phyloP scores from a whole-genome alignment of 2,329 filamentous ascomycete genomes.

The Penicillium sp. region DNA sequence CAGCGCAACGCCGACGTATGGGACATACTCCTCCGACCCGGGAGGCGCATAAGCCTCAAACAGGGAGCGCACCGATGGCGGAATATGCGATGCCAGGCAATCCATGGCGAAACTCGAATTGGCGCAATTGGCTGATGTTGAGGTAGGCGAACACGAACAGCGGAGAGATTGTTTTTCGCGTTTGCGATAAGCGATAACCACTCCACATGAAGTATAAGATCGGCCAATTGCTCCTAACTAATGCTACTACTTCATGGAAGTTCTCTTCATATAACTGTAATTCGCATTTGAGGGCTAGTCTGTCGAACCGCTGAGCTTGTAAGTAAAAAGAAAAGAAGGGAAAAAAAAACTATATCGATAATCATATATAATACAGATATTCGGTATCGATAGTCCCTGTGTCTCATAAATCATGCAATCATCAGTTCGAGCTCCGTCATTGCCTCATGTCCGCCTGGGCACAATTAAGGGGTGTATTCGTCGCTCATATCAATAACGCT shows the following conservation, averaged over 20 bases:
- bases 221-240: background rate
- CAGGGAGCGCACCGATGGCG: slow-evolving; percentile 22
- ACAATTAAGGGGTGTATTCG: background rate
- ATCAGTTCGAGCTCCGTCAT: background rate
- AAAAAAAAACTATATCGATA: background rate
- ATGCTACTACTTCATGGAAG: background rate
- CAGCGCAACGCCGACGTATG: slow-evolving; percentile 27
- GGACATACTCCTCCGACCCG: slow-evolving; percentile 22
- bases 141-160: slow-evolving; percentile 42
- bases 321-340: background rate
- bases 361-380: background rate
- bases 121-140: slow-evolving; percentile 10
- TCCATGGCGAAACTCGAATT: slow-evolving; percentile 30
- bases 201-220: background rate
- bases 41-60: slow-evolving; percentile 17
- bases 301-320: background rate
- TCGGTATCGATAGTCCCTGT: background rate
- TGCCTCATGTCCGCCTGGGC: background rate
- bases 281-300: background rate
- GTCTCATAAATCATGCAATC: background rate
- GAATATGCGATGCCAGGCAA: slow-evolving; percentile 23
- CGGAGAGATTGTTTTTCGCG: slow-evolving; percentile 21
- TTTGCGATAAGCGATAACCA: slow-evolving; percentile 13
- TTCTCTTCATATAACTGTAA: background rate
- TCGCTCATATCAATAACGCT: background rate